phyloP scores from a whole-genome alignment of 192 early-diverging fungal species.

The Geranomyces variabilis region DNA sequence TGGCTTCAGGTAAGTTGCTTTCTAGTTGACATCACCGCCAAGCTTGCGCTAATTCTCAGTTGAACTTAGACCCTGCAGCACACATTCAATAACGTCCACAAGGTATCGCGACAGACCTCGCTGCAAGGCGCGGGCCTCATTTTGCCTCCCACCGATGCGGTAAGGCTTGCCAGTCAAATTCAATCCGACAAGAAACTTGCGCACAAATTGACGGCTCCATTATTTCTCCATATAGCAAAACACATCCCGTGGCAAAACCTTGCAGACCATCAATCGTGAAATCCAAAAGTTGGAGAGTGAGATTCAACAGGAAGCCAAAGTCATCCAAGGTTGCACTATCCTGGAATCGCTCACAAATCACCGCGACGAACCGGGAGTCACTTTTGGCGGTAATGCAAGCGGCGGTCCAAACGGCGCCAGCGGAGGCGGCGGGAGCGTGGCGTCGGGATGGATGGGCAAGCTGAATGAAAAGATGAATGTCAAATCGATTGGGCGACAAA shows the following conservation, averaged over 20 bases:
- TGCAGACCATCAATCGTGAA: slow-evolving; percentile 12
- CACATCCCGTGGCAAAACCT: background rate
- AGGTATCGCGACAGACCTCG: slow-evolving; percentile 11
- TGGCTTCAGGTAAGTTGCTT: slow-evolving; percentile 1
- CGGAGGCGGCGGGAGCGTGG: background rate
- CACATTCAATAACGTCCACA: background rate
- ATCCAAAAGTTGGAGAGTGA: slow-evolving; percentile 10
- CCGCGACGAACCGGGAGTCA: background rate
- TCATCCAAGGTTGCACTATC: slow-evolving; percentile 2
- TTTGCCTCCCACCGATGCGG: slow-evolving; percentile 5
- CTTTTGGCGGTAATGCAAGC: background rate
- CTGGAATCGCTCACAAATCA: slow-evolving; percentile 13
- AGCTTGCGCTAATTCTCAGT: no score
- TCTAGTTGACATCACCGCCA: no score
- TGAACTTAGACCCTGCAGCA: background rate
- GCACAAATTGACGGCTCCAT: background rate
- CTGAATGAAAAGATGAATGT: background rate
- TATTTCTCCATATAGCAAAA: background rate
- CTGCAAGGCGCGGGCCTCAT: slow-evolving; percentile 26
- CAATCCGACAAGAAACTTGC: background rate
- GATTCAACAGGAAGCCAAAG: slow-evolving; percentile 20
- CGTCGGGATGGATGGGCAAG: background rate
- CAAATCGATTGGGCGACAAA: background rate
- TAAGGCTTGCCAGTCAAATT: slow-evolving; percentile 1
- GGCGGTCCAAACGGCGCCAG: no score